phyloP scores from a whole-genome alignment of 805 yeast species.

The Ascoidea rubescens region DNA sequence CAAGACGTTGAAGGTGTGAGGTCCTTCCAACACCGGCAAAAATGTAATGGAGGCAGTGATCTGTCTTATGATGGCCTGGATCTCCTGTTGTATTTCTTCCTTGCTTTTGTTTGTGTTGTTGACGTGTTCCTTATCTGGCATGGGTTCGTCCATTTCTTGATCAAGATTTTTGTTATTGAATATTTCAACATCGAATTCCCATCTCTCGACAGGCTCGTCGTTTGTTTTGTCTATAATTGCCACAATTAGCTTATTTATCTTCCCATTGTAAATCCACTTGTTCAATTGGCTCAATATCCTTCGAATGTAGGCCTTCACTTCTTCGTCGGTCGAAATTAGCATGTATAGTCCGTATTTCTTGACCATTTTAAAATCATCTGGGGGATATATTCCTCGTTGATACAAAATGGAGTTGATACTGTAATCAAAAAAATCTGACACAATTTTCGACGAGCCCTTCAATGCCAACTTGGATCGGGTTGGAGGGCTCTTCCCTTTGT shows the following conservation, averaged over 20 bases:
- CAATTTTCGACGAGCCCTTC: conserved; percentile 66
- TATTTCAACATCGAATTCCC: conserved; percentile 67
- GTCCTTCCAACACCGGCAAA: conserved; percentile 56
- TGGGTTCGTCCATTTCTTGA: conserved; percentile 2
- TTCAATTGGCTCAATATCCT: conserved; percentile 57
- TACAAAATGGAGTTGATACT: conserved; percentile 70
- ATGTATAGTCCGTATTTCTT: conserved; percentile 69
- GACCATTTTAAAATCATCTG: conserved; percentile 69
- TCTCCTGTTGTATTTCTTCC: conserved; percentile 52
- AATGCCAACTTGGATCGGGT: conserved; percentile 39
- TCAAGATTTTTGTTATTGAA: conserved; percentile 13
- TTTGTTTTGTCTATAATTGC: conserved; percentile 59
- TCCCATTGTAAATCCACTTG: conserved; percentile 60
- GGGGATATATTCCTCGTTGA: conserved; percentile 83
- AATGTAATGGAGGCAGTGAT: conserved; percentile 81
- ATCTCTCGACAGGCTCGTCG: conserved; percentile 61
- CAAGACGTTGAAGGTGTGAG: conserved; percentile 69
- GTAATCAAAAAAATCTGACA: conserved; percentile 75
- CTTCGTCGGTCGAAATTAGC: conserved; percentile 61
- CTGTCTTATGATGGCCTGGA: conserved; percentile 78
- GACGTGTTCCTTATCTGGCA: neutral
- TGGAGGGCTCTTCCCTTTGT: conserved; percentile 13
- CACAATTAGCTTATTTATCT: conserved; percentile 53
- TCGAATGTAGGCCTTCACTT: conserved; percentile 54
- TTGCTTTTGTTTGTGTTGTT: conserved; percentile 16